Conservation (phyloP, 768 basidiomycete genomes). For the Rhodotorula sphaerocarpa region DNA sequence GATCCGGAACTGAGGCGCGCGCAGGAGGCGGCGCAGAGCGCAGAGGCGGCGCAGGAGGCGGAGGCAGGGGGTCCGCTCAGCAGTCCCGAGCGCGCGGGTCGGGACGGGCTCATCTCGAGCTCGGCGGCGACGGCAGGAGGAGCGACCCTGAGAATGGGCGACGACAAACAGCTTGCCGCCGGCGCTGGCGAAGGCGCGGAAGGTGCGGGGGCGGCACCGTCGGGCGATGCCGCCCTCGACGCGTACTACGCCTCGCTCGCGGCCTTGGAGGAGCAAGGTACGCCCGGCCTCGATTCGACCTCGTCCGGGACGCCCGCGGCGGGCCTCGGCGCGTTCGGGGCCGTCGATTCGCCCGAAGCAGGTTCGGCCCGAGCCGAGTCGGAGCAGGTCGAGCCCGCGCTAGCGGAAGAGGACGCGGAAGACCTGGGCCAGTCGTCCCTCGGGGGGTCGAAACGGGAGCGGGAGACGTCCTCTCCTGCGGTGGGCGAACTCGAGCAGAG, state of each 20-base stretch:
- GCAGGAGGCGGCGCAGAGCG: no score
- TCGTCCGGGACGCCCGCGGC: no score
- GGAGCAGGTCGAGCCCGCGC: neutral
- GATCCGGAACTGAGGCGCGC: constrained; percentile 52
- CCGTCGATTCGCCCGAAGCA: neutral
- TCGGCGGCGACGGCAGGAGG: constrained; percentile 1
- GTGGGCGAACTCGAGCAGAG: no score
- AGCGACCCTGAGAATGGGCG: constrained; percentile 9
- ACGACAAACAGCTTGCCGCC: constrained; percentile 5
- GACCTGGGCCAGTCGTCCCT: constrained; percentile 48
- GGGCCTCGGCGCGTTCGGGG: neutral
- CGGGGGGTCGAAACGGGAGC: constrained; percentile 31
- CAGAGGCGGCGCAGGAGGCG: constrained; percentile 47
- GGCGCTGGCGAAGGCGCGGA: neutral
- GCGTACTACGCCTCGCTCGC: constrained; percentile 37
- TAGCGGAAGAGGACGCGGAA: constrained; percentile 29
- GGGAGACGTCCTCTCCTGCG: neutral
- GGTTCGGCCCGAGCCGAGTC: neutral
- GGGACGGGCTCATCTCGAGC: neutral
- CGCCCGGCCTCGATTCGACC: neutral
- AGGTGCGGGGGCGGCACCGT: neutral
- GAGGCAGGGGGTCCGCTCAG: neutral
- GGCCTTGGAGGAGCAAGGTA: neutral
- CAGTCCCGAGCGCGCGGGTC: neutral
- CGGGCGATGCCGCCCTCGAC: constrained; percentile 30